phyloP scores from a whole-genome alignment of 2,329 filamentous ascomycete species.

The Sarocladiaceae sp. region DNA sequence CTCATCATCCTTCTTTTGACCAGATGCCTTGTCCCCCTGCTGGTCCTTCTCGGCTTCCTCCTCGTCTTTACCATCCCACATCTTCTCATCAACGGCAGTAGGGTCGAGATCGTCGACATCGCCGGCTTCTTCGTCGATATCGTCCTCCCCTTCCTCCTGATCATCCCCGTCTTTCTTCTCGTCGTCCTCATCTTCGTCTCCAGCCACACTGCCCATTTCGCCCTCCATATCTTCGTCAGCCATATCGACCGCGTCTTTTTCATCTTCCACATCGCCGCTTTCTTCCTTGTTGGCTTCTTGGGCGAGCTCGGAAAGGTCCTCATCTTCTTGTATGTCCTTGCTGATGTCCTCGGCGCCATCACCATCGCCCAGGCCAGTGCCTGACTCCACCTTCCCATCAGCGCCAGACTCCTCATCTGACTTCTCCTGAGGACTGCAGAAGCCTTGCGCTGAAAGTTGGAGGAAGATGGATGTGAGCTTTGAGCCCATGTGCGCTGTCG shows the following conservation, averaged over 20 bases:
- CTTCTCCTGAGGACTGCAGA: slow-evolving; percentile 85
- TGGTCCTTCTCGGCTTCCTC: slow-evolving; percentile 81
- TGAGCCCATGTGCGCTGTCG: slow-evolving; percentile 70
- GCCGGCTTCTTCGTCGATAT: slow-evolving; percentile 85
- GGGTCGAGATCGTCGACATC: slow-evolving; percentile 89
- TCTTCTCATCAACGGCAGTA: slow-evolving; percentile 92
- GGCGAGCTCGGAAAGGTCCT: slow-evolving; percentile 87
- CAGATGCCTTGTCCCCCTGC: slow-evolving; percentile 67
- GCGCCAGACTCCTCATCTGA: slow-evolving; percentile 65
- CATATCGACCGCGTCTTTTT: slow-evolving; percentile 88
- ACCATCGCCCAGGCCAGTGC: slow-evolving; percentile 91
- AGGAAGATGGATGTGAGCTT: slow-evolving; percentile 73
- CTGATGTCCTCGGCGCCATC: slow-evolving; percentile 96
- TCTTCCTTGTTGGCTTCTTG: slow-evolving; percentile 72
- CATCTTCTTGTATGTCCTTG: slow-evolving; percentile 91
- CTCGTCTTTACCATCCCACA: slow-evolving; percentile 89
- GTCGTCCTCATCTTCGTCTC: slow-evolving; percentile 56
- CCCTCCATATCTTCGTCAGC: slow-evolving; percentile 89
- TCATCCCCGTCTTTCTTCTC: slow-evolving; percentile 58
- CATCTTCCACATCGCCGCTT: slow-evolving; percentile 65
- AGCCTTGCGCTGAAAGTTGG: slow-evolving; percentile 77
- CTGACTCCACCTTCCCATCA: slow-evolving; percentile 78
- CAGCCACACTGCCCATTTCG: slow-evolving; percentile 65
- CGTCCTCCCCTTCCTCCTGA: slow-evolving; percentile 62
- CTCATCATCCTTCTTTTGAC: slow-evolving; percentile 62